Percentiles rank a stretch among this genome's conserved stretches.
Evolutionary conservation across 2,329 filamentous ascomycete genomes (phyloP).

Genomic region (Penicillium sp.): DNA sequence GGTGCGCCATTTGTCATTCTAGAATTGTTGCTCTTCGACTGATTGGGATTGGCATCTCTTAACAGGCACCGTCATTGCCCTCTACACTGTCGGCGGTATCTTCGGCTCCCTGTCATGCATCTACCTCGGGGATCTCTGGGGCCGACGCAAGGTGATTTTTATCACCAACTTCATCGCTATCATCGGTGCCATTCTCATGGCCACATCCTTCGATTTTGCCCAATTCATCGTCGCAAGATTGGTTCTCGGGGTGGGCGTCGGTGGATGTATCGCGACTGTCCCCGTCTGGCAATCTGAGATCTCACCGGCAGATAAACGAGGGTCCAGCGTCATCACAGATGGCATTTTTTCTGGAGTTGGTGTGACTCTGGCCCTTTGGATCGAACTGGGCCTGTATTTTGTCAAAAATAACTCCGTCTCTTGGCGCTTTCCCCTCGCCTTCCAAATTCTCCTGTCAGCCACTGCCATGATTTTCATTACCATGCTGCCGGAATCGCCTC

Average conservation of each 20-base stretch:
- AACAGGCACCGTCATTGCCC: slow-evolving; percentile 45
- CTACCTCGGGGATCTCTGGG: slow-evolving; percentile 47
- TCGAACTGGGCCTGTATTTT: slow-evolving; percentile 43
- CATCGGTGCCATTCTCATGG: slow-evolving; percentile 47
- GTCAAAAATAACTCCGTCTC: slow-evolving; percentile 29
- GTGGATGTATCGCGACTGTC: slow-evolving; percentile 37
- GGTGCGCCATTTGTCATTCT: slow-evolving; percentile 13
- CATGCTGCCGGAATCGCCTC: slow-evolving; percentile 36
- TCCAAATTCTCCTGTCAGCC: slow-evolving; percentile 32
- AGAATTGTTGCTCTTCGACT: background rate
- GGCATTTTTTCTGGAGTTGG: slow-evolving; percentile 47
- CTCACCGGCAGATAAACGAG: slow-evolving; percentile 19
- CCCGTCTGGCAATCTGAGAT: slow-evolving; percentile 17
- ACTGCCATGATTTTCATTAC: slow-evolving; percentile 29
- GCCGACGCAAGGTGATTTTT: slow-evolving; percentile 48
- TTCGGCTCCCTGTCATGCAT: slow-evolving; percentile 49
- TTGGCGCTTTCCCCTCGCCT: slow-evolving; percentile 43
- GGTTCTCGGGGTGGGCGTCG: slow-evolving; percentile 47
- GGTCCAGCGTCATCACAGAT: slow-evolving; percentile 23
- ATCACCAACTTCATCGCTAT: slow-evolving; percentile 42
- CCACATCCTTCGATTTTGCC: slow-evolving; percentile 45
- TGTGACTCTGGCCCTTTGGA: slow-evolving; percentile 47
- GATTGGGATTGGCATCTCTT: background rate
- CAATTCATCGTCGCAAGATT: slow-evolving; percentile 50
- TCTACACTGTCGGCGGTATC: slow-evolving; percentile 49